phyloP scores from a whole-genome alignment of 345 rosid genomes.

The Geranium rotundifolium region DNA sequence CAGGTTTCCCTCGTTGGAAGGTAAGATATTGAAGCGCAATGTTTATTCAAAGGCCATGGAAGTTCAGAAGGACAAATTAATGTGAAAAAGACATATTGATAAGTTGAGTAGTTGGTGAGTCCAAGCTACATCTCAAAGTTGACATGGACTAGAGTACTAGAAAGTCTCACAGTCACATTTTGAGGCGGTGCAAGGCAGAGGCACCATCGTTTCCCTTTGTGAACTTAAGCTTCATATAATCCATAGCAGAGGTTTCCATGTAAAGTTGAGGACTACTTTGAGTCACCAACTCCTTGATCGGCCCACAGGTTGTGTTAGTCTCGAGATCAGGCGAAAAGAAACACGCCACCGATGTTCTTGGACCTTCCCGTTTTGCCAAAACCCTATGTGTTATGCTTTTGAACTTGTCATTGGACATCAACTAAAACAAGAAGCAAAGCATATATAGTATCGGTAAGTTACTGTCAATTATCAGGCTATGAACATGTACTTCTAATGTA shows the following conservation, averaged over 20 bases:
- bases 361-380: conserved; percentile 29
- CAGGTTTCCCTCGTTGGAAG: too few species aligned
- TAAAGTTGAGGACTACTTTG: conserved; percentile 19
- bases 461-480: neutral
- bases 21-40: too few species aligned
- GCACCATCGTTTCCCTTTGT: conserved; percentile 21
- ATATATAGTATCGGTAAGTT: neutral
- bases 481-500: neutral
- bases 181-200: conserved; percentile 21
- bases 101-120: too few species aligned
- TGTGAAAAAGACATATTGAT: too few species aligned
- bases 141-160: too few species aligned
- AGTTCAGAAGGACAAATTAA: too few species aligned
- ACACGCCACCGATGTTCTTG: conserved; percentile 22
- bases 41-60: too few species aligned
- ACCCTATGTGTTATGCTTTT: conserved; percentile 37
- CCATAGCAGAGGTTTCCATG: conserved; percentile 12
- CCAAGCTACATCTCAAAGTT: too few species aligned
- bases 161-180: too few species aligned
- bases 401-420: conserved; percentile 32
- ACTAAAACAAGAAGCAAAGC: conserved; percentile 17
- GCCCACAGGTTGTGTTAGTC: conserved; percentile 13
- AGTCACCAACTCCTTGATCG: conserved; percentile 21
- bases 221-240: neutral
- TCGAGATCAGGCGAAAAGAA: conserved; percentile 11